These are phyloP conservation scores for Dictyophora rubrovolvata DNA, from an alignment of 768 basidiomycete genomes.

Conservation along the genomic window DNA sequence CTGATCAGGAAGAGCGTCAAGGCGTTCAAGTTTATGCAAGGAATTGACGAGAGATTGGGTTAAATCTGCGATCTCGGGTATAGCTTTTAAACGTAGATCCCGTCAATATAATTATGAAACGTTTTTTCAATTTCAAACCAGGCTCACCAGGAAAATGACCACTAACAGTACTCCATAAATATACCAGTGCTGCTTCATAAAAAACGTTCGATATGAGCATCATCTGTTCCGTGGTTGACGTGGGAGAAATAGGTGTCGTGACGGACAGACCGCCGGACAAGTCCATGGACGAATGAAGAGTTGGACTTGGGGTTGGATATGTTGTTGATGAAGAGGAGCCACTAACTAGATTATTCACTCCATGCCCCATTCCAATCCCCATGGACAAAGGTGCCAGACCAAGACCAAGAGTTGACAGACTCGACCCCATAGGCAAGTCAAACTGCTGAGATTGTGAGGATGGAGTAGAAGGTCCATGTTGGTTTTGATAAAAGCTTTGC, in stretches of 20 bases:
- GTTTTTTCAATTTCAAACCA: not conserved
- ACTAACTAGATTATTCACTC: not conserved
- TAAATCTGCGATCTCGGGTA: conserved; percentile 56
- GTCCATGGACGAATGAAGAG: conserved; percentile 1
- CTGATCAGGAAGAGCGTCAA: conserved; percentile 30
- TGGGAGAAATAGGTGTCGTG: conserved; percentile 4
- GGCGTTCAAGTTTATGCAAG: conserved; percentile 41
- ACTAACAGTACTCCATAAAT: conserved; percentile 62
- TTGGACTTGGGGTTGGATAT: conserved; percentile 2
- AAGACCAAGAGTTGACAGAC: not conserved
- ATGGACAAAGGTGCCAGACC: not conserved
- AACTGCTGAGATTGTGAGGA: not conserved
- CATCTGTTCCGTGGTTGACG: conserved; percentile 33
- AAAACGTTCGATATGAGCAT: conserved; percentile 45
- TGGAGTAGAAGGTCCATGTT: not conserved
- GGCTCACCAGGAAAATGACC: conserved; percentile 57
- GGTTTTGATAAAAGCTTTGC: not conserved
- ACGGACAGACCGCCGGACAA: conserved; percentile 8
- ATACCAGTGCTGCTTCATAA: conserved; percentile 54
- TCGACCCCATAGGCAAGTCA: conserved; percentile 1
- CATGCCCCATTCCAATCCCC: not conserved
- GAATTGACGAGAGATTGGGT: conserved; percentile 45
- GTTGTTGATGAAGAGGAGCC: not conserved
- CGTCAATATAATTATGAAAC: not conserved
- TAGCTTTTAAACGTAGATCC: conserved; percentile 32